These are phyloP conservation scores for Neurospora tetraspora DNA, from an alignment of 495 filamentous ascomycete genomes.

Conservation along the genomic window DNA sequence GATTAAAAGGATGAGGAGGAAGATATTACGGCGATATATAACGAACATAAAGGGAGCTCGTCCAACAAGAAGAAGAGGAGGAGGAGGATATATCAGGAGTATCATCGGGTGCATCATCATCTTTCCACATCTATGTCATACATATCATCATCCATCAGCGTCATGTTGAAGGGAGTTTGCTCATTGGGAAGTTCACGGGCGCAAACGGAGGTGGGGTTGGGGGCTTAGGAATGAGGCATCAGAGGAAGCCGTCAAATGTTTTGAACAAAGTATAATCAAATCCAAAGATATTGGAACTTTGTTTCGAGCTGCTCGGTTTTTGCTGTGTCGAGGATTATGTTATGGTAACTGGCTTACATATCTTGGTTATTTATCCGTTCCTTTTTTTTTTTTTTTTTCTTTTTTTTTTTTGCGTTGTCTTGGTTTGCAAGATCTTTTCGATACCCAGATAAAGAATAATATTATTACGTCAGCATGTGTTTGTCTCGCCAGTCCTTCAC, in stretches of 20 bases:
- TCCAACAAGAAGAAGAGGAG: background rate
- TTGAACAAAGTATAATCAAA: background rate
- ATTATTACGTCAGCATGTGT: too few species aligned
- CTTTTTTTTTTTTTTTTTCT: too few species aligned
- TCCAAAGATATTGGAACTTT: background rate
- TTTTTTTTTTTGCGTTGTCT: background rate
- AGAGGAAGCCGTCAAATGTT: background rate
- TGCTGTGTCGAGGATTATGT: background rate
- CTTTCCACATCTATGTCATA: background rate
- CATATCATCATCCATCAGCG: background rate
- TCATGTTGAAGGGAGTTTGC: background rate
- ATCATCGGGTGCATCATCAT: background rate
- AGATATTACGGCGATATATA: background rate
- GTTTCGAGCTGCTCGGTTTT: background rate
- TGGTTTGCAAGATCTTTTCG: background rate
- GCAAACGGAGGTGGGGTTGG: background rate
- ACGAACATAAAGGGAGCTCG: background rate
- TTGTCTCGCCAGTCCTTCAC: too few species aligned
- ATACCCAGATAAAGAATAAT: background rate
- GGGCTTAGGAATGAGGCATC: background rate
- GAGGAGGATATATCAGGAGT: background rate
- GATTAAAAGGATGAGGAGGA: background rate
- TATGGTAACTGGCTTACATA: background rate
- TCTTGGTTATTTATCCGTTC: background rate
- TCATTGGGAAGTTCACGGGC: background rate